Conservation (phyloP, 2,329 filamentous ascomycete genomes). For the Pseudogymnoascus verrucosus region DNA sequence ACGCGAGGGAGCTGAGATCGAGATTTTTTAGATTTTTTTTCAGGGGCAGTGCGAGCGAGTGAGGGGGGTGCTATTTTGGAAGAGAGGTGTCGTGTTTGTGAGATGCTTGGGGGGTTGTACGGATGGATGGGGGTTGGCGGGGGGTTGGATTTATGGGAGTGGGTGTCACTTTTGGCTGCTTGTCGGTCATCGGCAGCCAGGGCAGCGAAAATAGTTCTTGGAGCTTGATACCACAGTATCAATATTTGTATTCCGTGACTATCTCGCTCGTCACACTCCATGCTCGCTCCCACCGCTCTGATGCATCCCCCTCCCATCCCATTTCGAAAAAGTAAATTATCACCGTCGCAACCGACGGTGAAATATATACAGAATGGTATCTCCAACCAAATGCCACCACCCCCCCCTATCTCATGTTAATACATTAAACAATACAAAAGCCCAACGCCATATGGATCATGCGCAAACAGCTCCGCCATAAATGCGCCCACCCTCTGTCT, state of each 20-base stretch:
- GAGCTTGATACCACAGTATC: neutral
- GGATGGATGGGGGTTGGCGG: no score
- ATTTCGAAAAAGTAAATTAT: neutral
- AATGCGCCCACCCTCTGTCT: neutral
- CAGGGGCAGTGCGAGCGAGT: neutral
- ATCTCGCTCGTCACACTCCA: neutral
- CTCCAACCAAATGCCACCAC: neutral
- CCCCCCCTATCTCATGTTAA: neutral
- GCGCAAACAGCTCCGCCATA: neutral
- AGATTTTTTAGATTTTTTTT: neutral
- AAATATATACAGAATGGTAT: neutral
- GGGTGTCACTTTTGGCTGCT: neutral
- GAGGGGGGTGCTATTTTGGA: neutral
- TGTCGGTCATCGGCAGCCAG: neutral
- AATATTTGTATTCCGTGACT: neutral
- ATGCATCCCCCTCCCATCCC: neutral
- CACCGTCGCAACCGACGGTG: neutral
- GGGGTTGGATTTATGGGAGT: neutral
- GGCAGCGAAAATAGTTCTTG: neutral
- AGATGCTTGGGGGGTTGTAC: neutral
- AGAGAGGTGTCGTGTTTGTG: neutral
- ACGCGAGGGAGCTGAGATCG: neutral
- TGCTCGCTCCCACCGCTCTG: neutral
- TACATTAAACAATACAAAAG: slow-evolving; percentile 5
- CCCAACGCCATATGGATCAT: neutral